Conservation (phyloP, 768 basidiomycete species). For the Suillus paluster region DNA sequence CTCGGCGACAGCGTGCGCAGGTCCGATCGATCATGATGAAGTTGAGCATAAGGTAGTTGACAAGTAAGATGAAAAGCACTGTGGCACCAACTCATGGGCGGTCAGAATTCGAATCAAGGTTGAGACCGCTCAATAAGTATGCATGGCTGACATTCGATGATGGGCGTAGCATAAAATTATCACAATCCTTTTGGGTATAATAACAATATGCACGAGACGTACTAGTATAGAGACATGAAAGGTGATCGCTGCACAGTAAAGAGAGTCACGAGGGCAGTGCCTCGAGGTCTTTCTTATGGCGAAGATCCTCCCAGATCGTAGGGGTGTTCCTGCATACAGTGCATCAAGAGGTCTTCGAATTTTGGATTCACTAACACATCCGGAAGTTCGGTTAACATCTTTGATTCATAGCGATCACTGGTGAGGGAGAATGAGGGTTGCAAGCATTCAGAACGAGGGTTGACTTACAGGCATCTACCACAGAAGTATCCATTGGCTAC, state of each 20-base stretch:
- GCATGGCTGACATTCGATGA: background rate
- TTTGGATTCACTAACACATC: slow-evolving; percentile 31
- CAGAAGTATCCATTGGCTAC: slow-evolving; percentile 42
- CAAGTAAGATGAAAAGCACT: background rate
- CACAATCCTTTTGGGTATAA: slow-evolving; percentile 15
- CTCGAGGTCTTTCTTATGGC: slow-evolving; percentile 19
- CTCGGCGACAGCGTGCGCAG: slow-evolving; percentile 27
- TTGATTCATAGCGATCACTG: slow-evolving; percentile 31
- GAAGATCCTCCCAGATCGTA: slow-evolving; percentile 52
- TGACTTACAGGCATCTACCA: slow-evolving; percentile 56
- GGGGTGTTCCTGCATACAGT: slow-evolving; percentile 54
- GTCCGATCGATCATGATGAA: slow-evolving; percentile 10
- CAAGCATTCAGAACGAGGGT: background rate
- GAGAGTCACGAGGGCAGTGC: background rate
- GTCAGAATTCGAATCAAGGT: background rate
- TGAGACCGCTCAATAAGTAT: background rate
- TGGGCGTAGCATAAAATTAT: slow-evolving; percentile 18
- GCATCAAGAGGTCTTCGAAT: slow-evolving; percentile 49
- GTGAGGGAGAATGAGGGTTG: background rate
- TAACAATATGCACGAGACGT: slow-evolving; percentile 17
- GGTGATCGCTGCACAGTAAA: background rate
- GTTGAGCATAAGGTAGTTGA: background rate
- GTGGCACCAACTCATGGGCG: background rate
- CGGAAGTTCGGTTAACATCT: slow-evolving; percentile 33
- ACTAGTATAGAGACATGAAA: slow-evolving; percentile 2